Percentiles rank a stretch among this genome's conserved stretches.
These are phyloP conservation scores for Kuraishia ogatae DNA, from an alignment of 805 yeast genomes.

Conservation along the genomic window DNA sequence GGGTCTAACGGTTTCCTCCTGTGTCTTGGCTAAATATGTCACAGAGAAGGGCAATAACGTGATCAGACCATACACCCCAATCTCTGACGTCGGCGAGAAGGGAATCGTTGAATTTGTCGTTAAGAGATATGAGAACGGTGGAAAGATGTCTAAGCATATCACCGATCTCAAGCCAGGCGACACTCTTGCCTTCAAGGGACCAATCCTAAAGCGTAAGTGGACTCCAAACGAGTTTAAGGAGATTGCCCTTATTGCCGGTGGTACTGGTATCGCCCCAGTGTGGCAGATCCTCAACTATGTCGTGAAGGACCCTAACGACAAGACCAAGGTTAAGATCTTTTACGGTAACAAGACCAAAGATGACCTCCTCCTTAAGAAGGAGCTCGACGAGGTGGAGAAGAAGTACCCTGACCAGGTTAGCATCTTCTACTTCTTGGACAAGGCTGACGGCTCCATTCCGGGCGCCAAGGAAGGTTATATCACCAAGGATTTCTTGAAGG, in stretches of 20 bases:
- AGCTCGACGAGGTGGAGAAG: constrained; percentile 60
- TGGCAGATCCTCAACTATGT: constrained; percentile 78
- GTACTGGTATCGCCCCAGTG: constrained; percentile 94
- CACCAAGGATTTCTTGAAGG: constrained; percentile 59
- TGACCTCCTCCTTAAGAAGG: constrained; percentile 77
- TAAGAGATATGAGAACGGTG: constrained; percentile 81
- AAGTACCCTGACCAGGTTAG: constrained; percentile 72
- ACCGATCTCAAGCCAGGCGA: constrained; percentile 68
- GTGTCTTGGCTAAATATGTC: constrained; percentile 70
- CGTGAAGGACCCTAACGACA: constrained; percentile 73
- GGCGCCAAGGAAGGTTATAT: constrained; percentile 68
- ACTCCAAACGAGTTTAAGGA: constrained; percentile 74
- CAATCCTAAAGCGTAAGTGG: constrained; percentile 87
- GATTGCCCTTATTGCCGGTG: constrained; percentile 87
- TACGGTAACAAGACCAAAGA: constrained; percentile 71
- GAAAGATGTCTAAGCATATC: constrained; percentile 75
- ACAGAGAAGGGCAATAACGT: constrained; percentile 82
- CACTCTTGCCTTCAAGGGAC: constrained; percentile 87
- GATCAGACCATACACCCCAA: constrained; percentile 86
- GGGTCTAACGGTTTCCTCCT: constrained; percentile 76
- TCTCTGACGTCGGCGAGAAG: constrained; percentile 54
- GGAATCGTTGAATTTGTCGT: constrained; percentile 77
- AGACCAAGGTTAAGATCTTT: constrained; percentile 76
- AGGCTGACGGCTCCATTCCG: constrained; percentile 32
- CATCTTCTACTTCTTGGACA: constrained; percentile 74